A percentile compares a stretch with the other conserved stretches of the same genome.
phyloP scores from a whole-genome alignment of 192 early-diverging fungal genomes.

The Podila epigama region DNA sequence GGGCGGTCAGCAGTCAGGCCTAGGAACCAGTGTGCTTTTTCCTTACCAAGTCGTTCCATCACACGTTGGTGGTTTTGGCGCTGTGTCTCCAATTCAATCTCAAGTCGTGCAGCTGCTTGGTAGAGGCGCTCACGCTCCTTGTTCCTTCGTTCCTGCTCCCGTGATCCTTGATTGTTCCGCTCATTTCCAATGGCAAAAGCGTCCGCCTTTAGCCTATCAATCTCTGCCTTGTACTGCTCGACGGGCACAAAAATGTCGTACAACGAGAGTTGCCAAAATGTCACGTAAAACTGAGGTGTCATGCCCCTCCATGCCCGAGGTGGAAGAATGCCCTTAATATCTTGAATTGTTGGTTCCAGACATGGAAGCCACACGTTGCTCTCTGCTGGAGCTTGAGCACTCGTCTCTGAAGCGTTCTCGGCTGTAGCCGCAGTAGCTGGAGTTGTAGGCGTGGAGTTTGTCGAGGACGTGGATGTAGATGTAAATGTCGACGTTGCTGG shows the following conservation, averaged over 20 bases:
- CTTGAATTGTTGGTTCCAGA: constrained; percentile 15
- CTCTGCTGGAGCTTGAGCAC: neutral
- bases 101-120: constrained; percentile 15
- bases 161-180: constrained; percentile 1
- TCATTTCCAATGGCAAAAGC: constrained; percentile 20
- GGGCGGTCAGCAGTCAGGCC: constrained; percentile 39
- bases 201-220: constrained; percentile 55
- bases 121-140: constrained; percentile 30
- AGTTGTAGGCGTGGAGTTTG: no score
- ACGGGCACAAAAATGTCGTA: constrained; percentile 78
- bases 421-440: no score
- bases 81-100: constrained; percentile 56
- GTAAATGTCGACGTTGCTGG: no score
- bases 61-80: constrained; percentile 32
- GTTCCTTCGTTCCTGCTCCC: constrained; percentile 10
- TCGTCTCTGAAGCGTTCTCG: neutral
- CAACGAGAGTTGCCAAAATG: constrained; percentile 81
- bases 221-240: constrained; percentile 66
- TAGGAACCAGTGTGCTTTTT: constrained; percentile 59
- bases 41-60: constrained; percentile 45
- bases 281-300: constrained; percentile 73
- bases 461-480: no score
- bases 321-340: constrained; percentile 49
- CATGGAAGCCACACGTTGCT: constrained; percentile 50
- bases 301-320: constrained; percentile 51